Base-by-base conservation (phyloP, 768 basidiomycete genomes). In the Amanita muscaria region DNA sequence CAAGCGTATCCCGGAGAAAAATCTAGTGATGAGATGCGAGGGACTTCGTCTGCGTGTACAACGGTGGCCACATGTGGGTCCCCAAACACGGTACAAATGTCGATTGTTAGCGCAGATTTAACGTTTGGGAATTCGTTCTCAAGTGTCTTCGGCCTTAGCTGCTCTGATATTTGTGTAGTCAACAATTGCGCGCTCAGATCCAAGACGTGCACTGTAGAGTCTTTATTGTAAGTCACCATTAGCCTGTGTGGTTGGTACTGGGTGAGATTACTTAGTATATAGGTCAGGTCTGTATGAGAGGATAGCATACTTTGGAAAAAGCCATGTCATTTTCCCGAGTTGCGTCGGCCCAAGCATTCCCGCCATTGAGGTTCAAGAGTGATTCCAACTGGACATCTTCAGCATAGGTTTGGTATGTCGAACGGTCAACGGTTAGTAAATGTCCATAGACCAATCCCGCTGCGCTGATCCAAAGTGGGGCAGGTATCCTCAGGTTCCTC, bases 101-200 rank as follows among this genome's bases (percentile, higher is more conserved):
- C 72, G 40, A 90, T 74, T 2, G 73, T 79, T 19, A 89, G 69
- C 14, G 72, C 65, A 4, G 73, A 70, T 7, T 88, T 66, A 1
- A 73, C 64, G n/a, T 70, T 67, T 1, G 90, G 89, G 53, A 79
- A 91, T 46, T 79, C 70, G 42, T 72, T 66, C 19, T 71, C 62
- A 1, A 88, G 58, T 3, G 82, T 76, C 8, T 63, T 60, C 3
- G 65, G 41, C 12, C 31, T 29, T 22, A 42, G 15, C 14, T 42
- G 23, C 15, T 42, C 41, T 55, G 36, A 64, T 62, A 37, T 37
- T 23, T 27, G 76, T 63, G 33, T 31, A 23, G 30, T 42, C 3
- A 88, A 63, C 2, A 89, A 67, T 22, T 83, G 80, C 3, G 78
- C 71, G 43, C 86, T 88, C 32, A 81, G 60, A 58, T 94, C 89